Conservation (phyloP, 805 yeast genomes). For the Candida pseudoglaebosa region DNA sequence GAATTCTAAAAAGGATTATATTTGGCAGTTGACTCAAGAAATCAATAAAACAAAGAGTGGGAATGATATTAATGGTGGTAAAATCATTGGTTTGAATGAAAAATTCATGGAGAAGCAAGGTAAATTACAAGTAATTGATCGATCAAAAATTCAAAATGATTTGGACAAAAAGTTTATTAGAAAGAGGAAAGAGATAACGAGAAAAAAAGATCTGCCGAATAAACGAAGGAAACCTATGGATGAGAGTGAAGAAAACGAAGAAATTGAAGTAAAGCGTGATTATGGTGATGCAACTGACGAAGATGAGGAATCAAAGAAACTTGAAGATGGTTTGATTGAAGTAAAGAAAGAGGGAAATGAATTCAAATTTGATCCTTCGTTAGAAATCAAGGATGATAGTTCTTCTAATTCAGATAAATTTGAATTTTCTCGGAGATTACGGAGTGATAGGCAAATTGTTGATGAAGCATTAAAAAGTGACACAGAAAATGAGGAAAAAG, state of each 20-base stretch:
- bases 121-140: slow-evolving; percentile 15
- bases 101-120: slow-evolving; percentile 13
- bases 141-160: slow-evolving; percentile 16
- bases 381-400: slow-evolving; percentile 6
- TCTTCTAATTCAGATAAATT: slow-evolving; percentile 1
- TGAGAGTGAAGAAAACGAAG: neutral
- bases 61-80: neutral
- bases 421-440: neutral
- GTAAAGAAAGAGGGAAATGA: slow-evolving; percentile 1
- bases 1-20: slow-evolving; percentile 27
- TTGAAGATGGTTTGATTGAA: neutral
- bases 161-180: slow-evolving; percentile 16
- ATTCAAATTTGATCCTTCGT: slow-evolving; percentile 2
- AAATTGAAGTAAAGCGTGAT: neutral
- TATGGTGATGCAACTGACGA: neutral
- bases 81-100: slow-evolving; percentile 15
- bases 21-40: slow-evolving; percentile 19
- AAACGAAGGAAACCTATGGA: neutral
- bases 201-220: slow-evolving; percentile 3
- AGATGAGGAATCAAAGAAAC: neutral
- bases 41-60: neutral
- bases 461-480: slow-evolving; percentile 4
- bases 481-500: slow-evolving; percentile 1
- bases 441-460: slow-evolving; percentile 6
- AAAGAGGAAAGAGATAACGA: slow-evolving; percentile 5